These are phyloP conservation scores for Uronychia setigera DNA, from an alignment of 73 alveolate genomes.

Conservation along the genomic window DNA sequence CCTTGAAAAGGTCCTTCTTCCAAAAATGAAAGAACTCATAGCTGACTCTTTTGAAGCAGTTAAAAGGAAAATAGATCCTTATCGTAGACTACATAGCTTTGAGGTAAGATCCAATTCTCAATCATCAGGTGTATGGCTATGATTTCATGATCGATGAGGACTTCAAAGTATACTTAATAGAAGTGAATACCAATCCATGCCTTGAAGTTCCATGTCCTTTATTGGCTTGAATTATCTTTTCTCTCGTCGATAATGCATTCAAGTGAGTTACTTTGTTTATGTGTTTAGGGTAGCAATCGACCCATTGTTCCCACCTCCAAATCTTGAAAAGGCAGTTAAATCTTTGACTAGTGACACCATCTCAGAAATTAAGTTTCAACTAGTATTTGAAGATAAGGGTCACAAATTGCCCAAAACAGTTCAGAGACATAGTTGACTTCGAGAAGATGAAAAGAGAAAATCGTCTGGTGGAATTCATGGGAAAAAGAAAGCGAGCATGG, in stretches of 20 bases:
- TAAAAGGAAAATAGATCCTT: background rate
- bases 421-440: background rate
- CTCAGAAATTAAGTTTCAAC: background rate
- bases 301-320: background rate
- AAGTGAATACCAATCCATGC: background rate
- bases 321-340: background rate
- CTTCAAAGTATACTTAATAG: background rate
- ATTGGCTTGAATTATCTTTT: background rate
- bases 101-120: background rate
- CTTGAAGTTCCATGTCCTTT: background rate
- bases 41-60: background rate
- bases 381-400: background rate
- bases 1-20: background rate
- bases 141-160: background rate
- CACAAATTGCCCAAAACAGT: background rate
- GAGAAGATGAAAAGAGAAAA: background rate
- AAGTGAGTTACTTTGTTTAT: background rate
- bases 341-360: background rate
- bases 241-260: background rate
- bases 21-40: background rate
- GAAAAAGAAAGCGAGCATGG: background rate
- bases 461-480: background rate
- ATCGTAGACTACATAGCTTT: background rate
- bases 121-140: background rate
- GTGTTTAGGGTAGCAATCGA: background rate